Conservation (phyloP, 164 flowering plant species). For the Piper longum region DNA sequence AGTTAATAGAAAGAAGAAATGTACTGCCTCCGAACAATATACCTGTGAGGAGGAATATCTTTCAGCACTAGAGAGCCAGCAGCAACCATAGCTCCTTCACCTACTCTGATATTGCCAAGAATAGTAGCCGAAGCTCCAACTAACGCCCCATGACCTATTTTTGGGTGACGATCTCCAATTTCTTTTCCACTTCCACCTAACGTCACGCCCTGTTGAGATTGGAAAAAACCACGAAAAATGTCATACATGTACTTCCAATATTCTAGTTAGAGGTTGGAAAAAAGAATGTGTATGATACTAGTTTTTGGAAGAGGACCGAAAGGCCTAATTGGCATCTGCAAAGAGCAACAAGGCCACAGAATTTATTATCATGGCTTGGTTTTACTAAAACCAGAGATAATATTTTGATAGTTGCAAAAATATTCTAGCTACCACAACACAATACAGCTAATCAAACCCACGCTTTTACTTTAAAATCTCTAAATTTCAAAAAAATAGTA, state of each 20-base stretch:
- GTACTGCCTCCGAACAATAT: neutral
- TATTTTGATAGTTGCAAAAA: no score
- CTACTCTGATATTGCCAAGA: constrained; percentile 71
- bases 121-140: constrained; percentile 33
- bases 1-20: no score
- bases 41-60: constrained; percentile 69
- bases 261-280: neutral
- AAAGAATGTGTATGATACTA: no score
- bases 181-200: constrained; percentile 73
- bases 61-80: constrained; percentile 78
- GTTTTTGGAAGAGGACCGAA: neutral
- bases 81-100: constrained; percentile 82
- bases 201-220: constrained; percentile 26
- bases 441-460: no score
- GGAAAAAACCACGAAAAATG: neutral
- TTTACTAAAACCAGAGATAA: no score
- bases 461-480: no score
- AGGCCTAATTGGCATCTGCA: no score
- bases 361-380: no score
- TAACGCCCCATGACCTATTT: constrained; percentile 9
- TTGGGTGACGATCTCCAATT: constrained; percentile 11
- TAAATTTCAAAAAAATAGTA: neutral
- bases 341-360: no score
- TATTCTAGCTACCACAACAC: no score
- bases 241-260: neutral